Conservation (phyloP, 202 grass and related monocot genomes). For the Carex sylvatica region DNA sequence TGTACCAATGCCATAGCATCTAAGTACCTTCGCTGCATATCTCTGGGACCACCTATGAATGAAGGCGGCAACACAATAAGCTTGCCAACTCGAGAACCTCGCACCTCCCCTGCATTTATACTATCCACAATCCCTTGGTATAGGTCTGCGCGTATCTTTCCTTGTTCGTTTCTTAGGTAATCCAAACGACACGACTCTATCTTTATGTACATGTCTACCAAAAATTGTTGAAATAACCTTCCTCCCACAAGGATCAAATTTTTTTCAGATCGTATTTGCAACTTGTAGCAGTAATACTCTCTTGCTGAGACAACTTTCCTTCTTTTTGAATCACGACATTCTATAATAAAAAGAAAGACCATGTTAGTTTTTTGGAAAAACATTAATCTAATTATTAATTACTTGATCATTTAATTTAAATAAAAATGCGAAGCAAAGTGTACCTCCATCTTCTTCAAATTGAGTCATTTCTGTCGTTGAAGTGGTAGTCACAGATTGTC, state of each 20-base stretch:
- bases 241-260: not conserved
- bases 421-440: too few relatives aligned
- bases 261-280: not conserved
- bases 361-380: too few relatives aligned
- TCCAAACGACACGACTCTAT: not conserved
- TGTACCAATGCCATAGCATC: constrained; percentile 5
- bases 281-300: not conserved
- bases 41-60: not conserved
- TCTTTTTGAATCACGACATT: too few relatives aligned
- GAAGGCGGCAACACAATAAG: not conserved
- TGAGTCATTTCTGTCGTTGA: not conserved
- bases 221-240: too few relatives aligned
- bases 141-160: not conserved
- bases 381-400: too few relatives aligned
- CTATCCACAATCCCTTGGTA: constrained; percentile 8
- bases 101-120: not conserved
- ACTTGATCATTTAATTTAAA: too few relatives aligned
- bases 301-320: not conserved
- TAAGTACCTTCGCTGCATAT: constrained; percentile 8
- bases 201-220: too few relatives aligned
- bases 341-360: too few relatives aligned
- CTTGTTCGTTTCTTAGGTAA: not conserved
- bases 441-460: not conserved
- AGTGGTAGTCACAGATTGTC: not conserved
- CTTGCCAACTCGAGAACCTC: not conserved